Percentiles rank a stretch among this genome's conserved stretches.
Conservation (phyloP, 106 monocot species). For the Allium fistulosum region DNA sequence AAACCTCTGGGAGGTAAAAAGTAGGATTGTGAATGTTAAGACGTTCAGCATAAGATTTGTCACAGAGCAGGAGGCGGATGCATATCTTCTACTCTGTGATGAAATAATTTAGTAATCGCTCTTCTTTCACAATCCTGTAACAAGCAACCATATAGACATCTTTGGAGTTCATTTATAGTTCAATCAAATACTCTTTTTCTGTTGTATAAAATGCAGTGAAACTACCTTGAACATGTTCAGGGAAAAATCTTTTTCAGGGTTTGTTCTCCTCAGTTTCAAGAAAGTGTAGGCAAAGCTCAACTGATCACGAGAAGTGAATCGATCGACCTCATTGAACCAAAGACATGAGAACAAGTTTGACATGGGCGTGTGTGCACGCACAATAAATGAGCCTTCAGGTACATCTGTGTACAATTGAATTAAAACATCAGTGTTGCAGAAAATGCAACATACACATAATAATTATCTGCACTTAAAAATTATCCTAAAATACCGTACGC, state of each 20-base stretch:
- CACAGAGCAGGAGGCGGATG: constrained; percentile 10
- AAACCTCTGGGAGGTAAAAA: no score
- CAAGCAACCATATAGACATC: neutral
- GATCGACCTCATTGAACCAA: constrained; percentile 94
- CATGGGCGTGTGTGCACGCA: constrained; percentile 93
- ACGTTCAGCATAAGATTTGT: neutral
- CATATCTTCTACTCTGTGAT: constrained; percentile 43
- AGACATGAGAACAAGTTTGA: constrained; percentile 97
- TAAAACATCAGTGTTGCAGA: neutral
- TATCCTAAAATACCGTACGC: constrained; percentile 5
- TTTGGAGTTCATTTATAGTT: neutral
- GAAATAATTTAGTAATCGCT: constrained; percentile 70
- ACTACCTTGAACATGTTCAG: constrained; percentile 88
- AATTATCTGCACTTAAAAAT: no score
- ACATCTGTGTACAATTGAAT: constrained; percentile 46
- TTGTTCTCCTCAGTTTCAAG: constrained; percentile 74
- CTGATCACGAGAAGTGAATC: constrained; percentile 90
- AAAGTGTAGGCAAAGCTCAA: constrained; percentile 95
- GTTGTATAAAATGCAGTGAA: neutral
- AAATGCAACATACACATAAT: no score
- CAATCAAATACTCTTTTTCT: neutral
- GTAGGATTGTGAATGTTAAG: no score
- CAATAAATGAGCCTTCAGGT: constrained; percentile 92
- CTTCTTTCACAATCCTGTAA: constrained; percentile 82
- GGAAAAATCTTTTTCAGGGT: constrained; percentile 51